Conservation (phyloP, 768 basidiomycete genomes). For the Lactarius sanguifluus region DNA sequence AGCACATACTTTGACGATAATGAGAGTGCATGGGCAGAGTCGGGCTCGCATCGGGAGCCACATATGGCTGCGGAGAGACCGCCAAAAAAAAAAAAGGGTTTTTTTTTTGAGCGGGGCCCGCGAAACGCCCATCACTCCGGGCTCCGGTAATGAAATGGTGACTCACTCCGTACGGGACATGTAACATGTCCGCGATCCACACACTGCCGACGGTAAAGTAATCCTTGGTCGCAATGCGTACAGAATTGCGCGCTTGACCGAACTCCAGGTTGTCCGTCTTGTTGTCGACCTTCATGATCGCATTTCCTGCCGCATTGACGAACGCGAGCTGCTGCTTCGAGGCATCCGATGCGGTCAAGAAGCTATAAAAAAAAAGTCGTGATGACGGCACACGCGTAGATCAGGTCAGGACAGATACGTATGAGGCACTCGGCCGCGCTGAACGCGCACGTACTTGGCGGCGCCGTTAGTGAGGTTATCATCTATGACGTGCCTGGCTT, state of each 20-base stretch:
- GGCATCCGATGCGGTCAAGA: conserved; percentile 46
- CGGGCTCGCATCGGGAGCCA: neutral
- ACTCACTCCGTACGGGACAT: conserved; percentile 63
- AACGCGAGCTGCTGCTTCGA: conserved; percentile 54
- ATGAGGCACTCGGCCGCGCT: neutral
- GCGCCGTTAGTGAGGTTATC: conserved; percentile 74
- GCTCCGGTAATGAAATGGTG: neutral
- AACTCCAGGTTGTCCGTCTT: conserved; percentile 45
- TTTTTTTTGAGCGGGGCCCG: neutral
- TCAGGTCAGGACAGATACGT: conserved; percentile 7
- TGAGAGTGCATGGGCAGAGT: neutral
- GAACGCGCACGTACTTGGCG: conserved; percentile 42
- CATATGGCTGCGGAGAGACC: neutral
- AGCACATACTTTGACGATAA: neutral
- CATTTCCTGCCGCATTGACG: conserved; percentile 66
- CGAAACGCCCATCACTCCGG: neutral
- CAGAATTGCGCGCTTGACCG: conserved; percentile 63
- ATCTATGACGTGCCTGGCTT: conserved; percentile 37
- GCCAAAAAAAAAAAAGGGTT: neutral
- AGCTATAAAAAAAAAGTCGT: conserved; percentile 38
- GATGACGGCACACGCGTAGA: neutral
- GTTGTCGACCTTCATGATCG: conserved; percentile 78
- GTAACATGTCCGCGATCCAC: conserved; percentile 63
- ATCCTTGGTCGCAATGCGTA: conserved; percentile 61
- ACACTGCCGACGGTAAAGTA: conserved; percentile 57